phyloP scores from a whole-genome alignment of 768 basidiomycete species.

The Tricholoma flavovirens region DNA sequence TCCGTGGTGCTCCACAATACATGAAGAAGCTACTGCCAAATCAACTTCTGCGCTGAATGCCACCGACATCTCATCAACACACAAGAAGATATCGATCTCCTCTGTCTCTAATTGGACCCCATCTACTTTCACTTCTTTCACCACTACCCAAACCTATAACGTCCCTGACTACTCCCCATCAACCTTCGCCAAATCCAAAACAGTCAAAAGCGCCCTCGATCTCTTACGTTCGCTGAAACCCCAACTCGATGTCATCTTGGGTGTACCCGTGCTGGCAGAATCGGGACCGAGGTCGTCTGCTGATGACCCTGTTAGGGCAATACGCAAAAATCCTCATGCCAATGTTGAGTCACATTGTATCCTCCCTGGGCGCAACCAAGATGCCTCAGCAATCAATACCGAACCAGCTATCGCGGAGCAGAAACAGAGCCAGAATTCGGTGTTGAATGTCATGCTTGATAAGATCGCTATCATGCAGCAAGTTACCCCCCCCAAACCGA shows the following conservation, averaged over 20 bases:
- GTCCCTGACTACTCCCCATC: neutral
- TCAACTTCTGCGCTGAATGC: neutral
- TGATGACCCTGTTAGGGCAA: conserved; percentile 1
- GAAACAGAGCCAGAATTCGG: neutral
- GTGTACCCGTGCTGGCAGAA: conserved; percentile 5
- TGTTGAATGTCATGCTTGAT: conserved; percentile 34
- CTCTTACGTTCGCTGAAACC: conserved; percentile 39
- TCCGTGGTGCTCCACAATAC: neutral
- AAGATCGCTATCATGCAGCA: conserved; percentile 42
- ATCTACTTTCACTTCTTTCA: neutral
- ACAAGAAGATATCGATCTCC: too few relatives aligned
- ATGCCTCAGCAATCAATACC: conserved; percentile 5
- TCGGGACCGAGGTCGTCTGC: neutral
- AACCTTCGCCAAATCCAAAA: conserved; percentile 10
- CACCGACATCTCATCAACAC: neutral
- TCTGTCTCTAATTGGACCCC: neutral
- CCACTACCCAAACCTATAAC: neutral
- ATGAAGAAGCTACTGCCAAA: neutral
- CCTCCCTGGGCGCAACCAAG: neutral
- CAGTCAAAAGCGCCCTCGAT: conserved; percentile 35
- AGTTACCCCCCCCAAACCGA: conserved; percentile 1
- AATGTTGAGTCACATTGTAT: neutral
- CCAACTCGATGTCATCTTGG: conserved; percentile 36
- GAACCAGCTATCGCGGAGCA: neutral
- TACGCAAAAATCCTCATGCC: conserved; percentile 21